Percentiles rank a stretch among this genome's conserved stretches.
These are phyloP conservation scores for Castanea sativa DNA, from an alignment of 306 rosid genomes.

Conservation along the genomic window DNA sequence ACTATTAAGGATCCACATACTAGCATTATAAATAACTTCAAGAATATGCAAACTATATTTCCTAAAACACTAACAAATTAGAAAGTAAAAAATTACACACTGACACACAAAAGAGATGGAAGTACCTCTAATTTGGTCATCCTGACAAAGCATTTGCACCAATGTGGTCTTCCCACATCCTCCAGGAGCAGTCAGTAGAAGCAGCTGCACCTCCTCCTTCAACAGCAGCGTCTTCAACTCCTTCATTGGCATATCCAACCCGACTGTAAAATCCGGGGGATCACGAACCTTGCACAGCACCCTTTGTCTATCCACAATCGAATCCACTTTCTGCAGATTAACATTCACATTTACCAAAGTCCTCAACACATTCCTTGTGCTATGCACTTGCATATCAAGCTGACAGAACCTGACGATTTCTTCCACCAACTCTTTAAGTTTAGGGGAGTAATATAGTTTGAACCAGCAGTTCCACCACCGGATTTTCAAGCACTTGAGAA, in stretches of 20 bases:
- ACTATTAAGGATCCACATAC: background rate
- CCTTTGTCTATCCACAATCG: no score
- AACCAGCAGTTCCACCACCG: background rate
- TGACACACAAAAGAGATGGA: background rate
- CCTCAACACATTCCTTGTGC: no score
- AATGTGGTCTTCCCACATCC: conserved; percentile 62
- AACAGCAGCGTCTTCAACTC: conserved; percentile 41
- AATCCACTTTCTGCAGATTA: no score
- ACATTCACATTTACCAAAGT: no score
- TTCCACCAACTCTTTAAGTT: conserved; percentile 4
- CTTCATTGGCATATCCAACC: conserved; percentile 30
- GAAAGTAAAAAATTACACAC: background rate
- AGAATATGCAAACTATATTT: background rate
- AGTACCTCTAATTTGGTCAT: conserved; percentile 40
- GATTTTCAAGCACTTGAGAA: background rate
- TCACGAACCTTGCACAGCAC: conserved; percentile 21
- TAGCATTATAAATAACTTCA: background rate
- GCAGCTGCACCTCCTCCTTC: conserved; percentile 11
- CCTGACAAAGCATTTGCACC: conserved; percentile 40
- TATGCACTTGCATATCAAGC: background rate
- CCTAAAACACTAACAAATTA: background rate
- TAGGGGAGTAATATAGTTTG: background rate
- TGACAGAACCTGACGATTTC: background rate
- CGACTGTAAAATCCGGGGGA: conserved; percentile 20
- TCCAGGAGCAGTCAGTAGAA: conserved; percentile 39